These are phyloP conservation scores for Alternaria gaisen DNA, from an alignment of 2,329 filamentous ascomycete genomes.

Conservation along the genomic window DNA sequence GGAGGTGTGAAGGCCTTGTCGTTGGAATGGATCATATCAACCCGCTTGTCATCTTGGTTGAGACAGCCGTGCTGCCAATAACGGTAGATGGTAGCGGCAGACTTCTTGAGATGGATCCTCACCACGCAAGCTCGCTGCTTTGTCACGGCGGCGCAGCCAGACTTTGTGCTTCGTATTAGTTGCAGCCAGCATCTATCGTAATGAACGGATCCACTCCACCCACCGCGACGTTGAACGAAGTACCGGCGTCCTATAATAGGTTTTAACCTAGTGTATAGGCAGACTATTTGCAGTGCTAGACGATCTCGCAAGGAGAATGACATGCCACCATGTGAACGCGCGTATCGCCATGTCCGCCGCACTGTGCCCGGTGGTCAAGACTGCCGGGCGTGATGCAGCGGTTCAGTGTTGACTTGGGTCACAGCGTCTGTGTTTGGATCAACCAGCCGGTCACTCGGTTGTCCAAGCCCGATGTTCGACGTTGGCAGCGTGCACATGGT, in stretches of 20 bases:
- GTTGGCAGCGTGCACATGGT: conserved; percentile 40
- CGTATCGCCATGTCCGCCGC: conserved; percentile 26
- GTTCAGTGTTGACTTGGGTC: conserved; percentile 24
- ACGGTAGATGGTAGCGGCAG: conserved; percentile 24
- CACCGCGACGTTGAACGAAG: conserved; percentile 6
- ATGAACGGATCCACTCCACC: conserved; percentile 21
- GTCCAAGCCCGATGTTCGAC: conserved; percentile 19
- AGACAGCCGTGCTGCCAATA: conserved; percentile 16
- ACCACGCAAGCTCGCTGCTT: conserved; percentile 23
- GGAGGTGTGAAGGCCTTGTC: conserved; percentile 26
- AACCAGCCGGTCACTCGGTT: conserved; percentile 29
- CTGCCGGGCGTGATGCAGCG: conserved; percentile 26
- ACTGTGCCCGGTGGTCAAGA: conserved; percentile 18
- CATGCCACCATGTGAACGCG: conserved; percentile 28
- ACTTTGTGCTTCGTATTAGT: conserved; percentile 21
- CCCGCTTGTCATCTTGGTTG: conserved; percentile 25
- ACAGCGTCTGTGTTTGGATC: conserved; percentile 20
- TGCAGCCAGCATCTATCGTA: conserved; percentile 19
- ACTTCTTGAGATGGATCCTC: conserved; percentile 12
- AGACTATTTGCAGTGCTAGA: conserved; percentile 11
- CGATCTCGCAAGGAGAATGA: conserved; percentile 12
- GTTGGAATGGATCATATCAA: conserved; percentile 16
- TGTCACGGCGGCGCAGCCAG: conserved; percentile 31
- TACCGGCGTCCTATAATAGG: conserved; percentile 5
- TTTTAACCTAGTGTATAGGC: conserved; percentile 12